Base-by-base conservation (phyloP, 768 basidiomycete genomes). In the Mycena sanguinolenta region DNA sequence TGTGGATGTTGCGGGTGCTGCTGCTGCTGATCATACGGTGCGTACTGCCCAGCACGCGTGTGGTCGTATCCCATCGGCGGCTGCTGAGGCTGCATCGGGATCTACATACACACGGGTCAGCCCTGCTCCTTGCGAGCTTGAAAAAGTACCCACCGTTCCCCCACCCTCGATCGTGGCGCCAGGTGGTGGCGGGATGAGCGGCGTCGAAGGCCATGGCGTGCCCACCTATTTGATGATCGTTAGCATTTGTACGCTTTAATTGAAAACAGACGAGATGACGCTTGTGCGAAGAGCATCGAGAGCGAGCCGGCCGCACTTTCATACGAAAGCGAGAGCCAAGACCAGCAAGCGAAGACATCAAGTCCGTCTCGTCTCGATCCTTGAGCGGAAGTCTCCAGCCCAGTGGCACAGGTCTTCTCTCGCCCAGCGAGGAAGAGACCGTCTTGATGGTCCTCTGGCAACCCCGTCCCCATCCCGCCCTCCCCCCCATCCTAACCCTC, bases 1-100 rank as follows among this genome's bases (percentile, higher is more conserved):
- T 65, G 63, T 17, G 17, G 9, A 53, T 75, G 77, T 21, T 78
- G 78, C 58, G 69, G 76, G 27, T 73, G 78, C 38, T 39, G 36
- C 10, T 77, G 77, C 13, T 74, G 76, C 53, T 55, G 64, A 61
- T 71, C 8, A 58, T 74, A n/a, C 25, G 38, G 25, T 12, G 39
- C 16, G 16, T 39, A 39, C 39, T 39, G 39, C 39, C 39, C 39
- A 7, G 13, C 39, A 27, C n/a, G 42, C 28, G 17, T 19, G 19
- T 36, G 49, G 27, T 68, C 75, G 67, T 77, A 75, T 25, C 67
- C 67, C 32, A 70, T 32, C 57, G 67, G 21, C 39, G 14, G 39
- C 44, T 46, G 44, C 44, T 46, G 36, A 42, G 27, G n/a, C 30
- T 63, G 62, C 12, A 63, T 63, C 25, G 52, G 16, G 50, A 63